phyloP scores from a whole-genome alignment of 192 early-diverging fungal genomes.

The Funneliformis mosseae region DNA sequence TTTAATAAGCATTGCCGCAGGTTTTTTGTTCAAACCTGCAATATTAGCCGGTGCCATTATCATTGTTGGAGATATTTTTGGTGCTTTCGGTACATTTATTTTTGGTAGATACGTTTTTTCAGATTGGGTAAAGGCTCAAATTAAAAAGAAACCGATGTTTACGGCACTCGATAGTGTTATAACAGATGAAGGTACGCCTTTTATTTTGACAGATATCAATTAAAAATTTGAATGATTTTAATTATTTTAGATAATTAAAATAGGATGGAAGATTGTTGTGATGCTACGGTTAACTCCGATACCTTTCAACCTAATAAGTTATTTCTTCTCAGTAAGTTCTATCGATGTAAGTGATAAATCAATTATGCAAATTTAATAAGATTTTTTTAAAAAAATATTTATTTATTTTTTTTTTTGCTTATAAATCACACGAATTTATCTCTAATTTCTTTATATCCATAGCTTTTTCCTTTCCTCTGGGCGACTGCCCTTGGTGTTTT shows the following conservation, averaged over 20 bases:
- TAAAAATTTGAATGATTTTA: too few species aligned
- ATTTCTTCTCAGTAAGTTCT: conserved; percentile 50
- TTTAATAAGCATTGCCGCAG: conserved; percentile 46
- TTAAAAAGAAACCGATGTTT: conserved; percentile 45
- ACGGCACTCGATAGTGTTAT: conserved; percentile 46
- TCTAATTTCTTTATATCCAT: too few species aligned
- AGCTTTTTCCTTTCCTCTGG: conserved; percentile 44
- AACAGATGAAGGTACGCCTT: conserved; percentile 45
- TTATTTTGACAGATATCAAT: conserved; percentile 10
- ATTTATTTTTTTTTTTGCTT: too few species aligned
- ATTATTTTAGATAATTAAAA: neutral
- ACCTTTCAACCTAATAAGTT: conserved; percentile 50
- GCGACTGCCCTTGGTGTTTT: conserved; percentile 48
- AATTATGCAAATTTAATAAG: neutral
- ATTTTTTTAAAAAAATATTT: too few species aligned
- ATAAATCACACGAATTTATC: too few species aligned
- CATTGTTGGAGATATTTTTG: conserved; percentile 41
- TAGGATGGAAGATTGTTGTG: conserved; percentile 57
- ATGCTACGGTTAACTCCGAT: conserved; percentile 49
- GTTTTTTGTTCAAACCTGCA: conserved; percentile 48
- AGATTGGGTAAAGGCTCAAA: conserved; percentile 46
- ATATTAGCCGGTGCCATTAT: conserved; percentile 41
- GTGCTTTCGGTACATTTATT: conserved; percentile 41
- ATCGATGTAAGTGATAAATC: conserved; percentile 37
- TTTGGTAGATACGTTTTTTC: conserved; percentile 52